Evolutionary conservation across 192 early-diverging fungal species (phyloP), one percentile per base, ranked within the genome.

Genomic region (Backusella psychrophila): DNA sequence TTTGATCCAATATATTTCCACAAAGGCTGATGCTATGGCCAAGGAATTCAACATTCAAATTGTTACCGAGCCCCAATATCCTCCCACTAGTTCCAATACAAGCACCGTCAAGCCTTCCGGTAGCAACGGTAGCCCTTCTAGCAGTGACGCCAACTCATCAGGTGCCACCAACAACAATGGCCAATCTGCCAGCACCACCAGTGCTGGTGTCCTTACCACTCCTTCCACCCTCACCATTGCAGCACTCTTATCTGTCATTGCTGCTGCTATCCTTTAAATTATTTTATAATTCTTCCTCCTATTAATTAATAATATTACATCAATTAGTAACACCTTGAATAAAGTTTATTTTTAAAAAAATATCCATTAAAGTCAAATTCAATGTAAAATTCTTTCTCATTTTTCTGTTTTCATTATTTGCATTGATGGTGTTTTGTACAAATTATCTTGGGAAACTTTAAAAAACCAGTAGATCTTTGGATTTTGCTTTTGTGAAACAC

Each of bases 1-100:
- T 83, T 59, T 87, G 52, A 74, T 83, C 41, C 69, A 84, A 77
- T 87, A 81, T 81, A 84, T 87, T 38, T 14, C 39, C 49, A 42
- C 69, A 19, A 87, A 80, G 65, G 63, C 79, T 1, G 19, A 71
- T 8, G 77, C 78, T 41, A 80, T 74, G n/a, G 72, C 72, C 6
- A 36, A 56, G 36, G 72, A 74, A 74, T 65, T 74, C 36, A 74
- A 74, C 9, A 65, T 74, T 9, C 53, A 59, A 14, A 63, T 87
- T 33, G 38, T 29, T 29, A 65, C 72, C 1, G 34, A 33, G 1
- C 72, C 72, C 26, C 21, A 38, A 6, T 34, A 39, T 65, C 72
- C 72, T 29, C 72, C 72, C 23, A 63, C 5, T 29, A 1, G 14
- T 8, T n/a, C 21, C 39, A 31, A 36, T 7, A 33, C 14, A 8